Conservation (phyloP, 768 basidiomycete genomes). For the Tremella mesenterica region DNA sequence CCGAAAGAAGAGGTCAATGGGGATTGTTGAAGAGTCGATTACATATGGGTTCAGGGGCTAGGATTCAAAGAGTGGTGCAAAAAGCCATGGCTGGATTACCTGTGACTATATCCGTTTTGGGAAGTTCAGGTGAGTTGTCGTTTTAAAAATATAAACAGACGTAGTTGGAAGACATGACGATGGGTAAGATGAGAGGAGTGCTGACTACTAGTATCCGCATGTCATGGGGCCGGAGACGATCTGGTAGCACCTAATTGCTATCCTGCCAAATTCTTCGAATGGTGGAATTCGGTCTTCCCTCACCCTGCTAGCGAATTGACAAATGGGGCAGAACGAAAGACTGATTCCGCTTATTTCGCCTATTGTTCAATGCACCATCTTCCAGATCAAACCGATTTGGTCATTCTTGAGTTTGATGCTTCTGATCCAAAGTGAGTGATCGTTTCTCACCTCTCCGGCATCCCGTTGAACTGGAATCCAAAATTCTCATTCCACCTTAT, state of each 20-base stretch:
- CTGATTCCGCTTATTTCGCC: constrained; percentile 87
- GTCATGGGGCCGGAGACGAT: constrained; percentile 89
- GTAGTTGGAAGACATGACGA: too few relatives aligned
- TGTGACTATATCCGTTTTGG: constrained; percentile 81
- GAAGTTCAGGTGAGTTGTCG: constrained; percentile 65
- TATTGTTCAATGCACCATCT: constrained; percentile 90
- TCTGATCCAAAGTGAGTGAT: constrained; percentile 72
- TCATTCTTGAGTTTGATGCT: constrained; percentile 89
- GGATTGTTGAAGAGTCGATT: constrained; percentile 64
- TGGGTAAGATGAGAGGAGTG: not conserved
- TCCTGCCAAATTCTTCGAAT: constrained; percentile 84
- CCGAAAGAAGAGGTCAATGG: constrained; percentile 66
- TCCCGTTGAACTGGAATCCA: too few relatives aligned
- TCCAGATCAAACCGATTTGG: constrained; percentile 85
- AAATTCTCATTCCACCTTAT: too few relatives aligned
- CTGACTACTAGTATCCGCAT: constrained; percentile 61
- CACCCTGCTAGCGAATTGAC: constrained; percentile 95
- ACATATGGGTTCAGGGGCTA: constrained; percentile 68
- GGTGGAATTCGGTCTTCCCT: constrained; percentile 98
- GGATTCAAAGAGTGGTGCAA: constrained; percentile 72
- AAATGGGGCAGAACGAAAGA: constrained; percentile 91
- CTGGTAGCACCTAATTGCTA: constrained; percentile 78
- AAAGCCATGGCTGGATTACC: constrained; percentile 75
- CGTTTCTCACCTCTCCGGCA: not conserved
- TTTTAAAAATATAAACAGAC: too few relatives aligned